These are phyloP conservation scores for Xylaria sp. DNA, from an alignment of 2,329 filamentous ascomycete species.

Conservation along the genomic window DNA sequence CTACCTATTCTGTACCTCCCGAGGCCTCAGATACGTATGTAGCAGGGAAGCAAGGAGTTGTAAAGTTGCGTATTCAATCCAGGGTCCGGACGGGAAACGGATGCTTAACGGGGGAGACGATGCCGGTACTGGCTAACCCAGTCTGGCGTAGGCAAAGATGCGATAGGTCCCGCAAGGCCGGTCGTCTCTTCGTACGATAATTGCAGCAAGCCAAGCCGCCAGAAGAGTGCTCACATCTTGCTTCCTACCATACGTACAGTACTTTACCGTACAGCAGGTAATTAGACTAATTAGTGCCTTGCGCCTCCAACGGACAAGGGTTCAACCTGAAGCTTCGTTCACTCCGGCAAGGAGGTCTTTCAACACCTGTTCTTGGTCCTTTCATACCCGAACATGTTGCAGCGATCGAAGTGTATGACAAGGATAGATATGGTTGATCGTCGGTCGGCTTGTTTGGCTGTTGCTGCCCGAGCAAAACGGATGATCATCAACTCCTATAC, in stretches of 20 bases:
- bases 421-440: constrained; percentile 45
- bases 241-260: not conserved
- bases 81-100: constrained; percentile 39
- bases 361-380: constrained; percentile 21
- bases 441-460: constrained; percentile 51
- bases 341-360: constrained; percentile 8
- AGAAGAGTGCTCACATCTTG: constrained; percentile 28
- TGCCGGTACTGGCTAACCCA: constrained; percentile 29
- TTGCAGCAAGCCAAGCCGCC: constrained; percentile 35
- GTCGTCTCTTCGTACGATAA: constrained; percentile 35
- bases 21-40: constrained; percentile 2
- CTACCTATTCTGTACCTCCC: constrained; percentile 9
- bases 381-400: constrained; percentile 35
- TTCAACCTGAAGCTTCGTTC: constrained; percentile 24
- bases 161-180: constrained; percentile 28
- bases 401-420: constrained; percentile 41
- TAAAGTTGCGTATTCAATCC: constrained; percentile 34
- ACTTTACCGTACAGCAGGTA: not conserved
- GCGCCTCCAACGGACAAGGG: constrained; percentile 20
- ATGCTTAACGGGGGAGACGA: constrained; percentile 38
- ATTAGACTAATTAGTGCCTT: constrained; percentile 14
- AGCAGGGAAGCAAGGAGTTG: constrained; percentile 33
- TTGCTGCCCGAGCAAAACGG: constrained; percentile 55
- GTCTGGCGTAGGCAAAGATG: constrained; percentile 22
- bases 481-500: constrained; percentile 39